phyloP scores from a whole-genome alignment of 495 filamentous ascomycete species.

The Penicillium ochrochloron region DNA sequence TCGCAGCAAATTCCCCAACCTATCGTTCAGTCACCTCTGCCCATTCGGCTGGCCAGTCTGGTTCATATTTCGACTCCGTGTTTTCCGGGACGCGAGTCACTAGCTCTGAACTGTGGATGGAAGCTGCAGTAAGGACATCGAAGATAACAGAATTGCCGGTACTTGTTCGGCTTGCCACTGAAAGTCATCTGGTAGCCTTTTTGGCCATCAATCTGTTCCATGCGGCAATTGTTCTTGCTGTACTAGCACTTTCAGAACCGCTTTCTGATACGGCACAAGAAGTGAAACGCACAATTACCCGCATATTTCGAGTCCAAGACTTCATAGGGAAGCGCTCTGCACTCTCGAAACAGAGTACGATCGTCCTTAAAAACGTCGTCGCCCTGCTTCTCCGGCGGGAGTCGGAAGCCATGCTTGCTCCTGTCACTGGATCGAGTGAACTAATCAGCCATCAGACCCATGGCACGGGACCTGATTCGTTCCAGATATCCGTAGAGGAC shows the following conservation, averaged over 20 bases:
- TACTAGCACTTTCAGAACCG: neutral
- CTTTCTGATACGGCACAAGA: neutral
- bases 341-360: neutral
- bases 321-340: neutral
- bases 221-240: neutral
- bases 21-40: neutral
- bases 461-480: neutral
- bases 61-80: neutral
- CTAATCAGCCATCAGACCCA: neutral
- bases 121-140: neutral
- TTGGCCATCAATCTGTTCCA: neutral
- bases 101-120: neutral
- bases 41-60: neutral
- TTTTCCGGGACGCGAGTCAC: neutral
- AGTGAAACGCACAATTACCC: neutral
- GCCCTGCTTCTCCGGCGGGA: neutral
- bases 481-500: neutral
- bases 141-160: neutral
- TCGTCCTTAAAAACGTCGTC: neutral
- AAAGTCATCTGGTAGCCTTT: neutral
- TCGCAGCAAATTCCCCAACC: neutral
- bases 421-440: neutral
- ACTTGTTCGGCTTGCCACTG: neutral
- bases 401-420: neutral
- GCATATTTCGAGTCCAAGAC: neutral